These are phyloP conservation scores for Rhizomucor miehei DNA, from an alignment of 371 early-diverging fungal species.

Conservation along the genomic window DNA sequence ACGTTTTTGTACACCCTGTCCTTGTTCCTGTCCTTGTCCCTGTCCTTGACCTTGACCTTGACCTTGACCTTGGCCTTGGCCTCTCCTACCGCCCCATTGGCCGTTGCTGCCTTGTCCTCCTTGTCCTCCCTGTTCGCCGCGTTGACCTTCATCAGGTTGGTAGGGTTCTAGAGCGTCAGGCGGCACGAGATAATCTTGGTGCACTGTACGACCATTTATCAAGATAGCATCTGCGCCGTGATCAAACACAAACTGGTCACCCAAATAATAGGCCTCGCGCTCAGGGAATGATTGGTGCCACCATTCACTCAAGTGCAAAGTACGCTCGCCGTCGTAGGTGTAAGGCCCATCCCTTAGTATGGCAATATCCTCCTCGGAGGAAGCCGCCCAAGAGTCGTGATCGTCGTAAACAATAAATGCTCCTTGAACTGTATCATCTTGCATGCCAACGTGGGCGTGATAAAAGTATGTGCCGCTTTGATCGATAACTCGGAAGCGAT, in stretches of 20 bases:
- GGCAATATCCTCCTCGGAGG: background rate
- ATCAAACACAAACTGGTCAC: slow-evolving; percentile 20
- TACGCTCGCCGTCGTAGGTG: slow-evolving; percentile 42
- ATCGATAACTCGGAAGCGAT: slow-evolving; percentile 36
- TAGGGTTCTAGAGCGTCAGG: background rate
- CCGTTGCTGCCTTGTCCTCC: too few relatives aligned
- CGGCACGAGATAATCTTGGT: background rate
- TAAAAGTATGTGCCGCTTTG: slow-evolving; percentile 56
- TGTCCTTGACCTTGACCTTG: too few relatives aligned
- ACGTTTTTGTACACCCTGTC: too few relatives aligned
- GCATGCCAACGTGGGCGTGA: slow-evolving; percentile 43
- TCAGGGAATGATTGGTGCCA: slow-evolving; percentile 29
- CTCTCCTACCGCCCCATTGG: too few relatives aligned
- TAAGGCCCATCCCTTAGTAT: slow-evolving; percentile 21
- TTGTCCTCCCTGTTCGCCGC: too few relatives aligned
- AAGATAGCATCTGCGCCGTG: slow-evolving; percentile 32
- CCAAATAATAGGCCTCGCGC: slow-evolving; percentile 19
- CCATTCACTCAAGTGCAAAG: slow-evolving; percentile 47
- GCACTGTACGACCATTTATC: slow-evolving; percentile 38
- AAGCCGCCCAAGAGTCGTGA: slow-evolving; percentile 11
- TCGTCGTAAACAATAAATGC: slow-evolving; percentile 47
- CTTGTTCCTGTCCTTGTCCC: background rate
- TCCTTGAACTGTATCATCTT: slow-evolving; percentile 47
- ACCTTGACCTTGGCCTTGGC: too few relatives aligned
- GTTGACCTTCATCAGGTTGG: too few relatives aligned